Base-by-base conservation (phyloP, 352 stramenopile genomes). In the Globisporangium yorkense region DNA sequence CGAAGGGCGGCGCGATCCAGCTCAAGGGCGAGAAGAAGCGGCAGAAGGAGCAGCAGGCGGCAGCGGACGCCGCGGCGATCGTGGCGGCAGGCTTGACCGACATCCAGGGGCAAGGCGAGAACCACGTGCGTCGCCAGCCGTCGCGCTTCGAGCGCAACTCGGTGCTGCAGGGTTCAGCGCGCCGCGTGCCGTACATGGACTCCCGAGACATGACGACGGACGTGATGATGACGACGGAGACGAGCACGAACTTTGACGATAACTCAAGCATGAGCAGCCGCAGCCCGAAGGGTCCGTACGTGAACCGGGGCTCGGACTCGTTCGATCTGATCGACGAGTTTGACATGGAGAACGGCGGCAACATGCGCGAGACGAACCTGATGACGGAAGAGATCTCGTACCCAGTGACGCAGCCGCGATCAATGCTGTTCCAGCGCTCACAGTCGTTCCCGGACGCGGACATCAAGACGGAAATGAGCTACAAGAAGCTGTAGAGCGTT, bases 21-120 rank as follows among this genome's bases (percentile, higher is more conserved):
- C 84, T 90, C 50, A 94, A 94, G 74, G 74, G 66, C 24, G 85
- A 94, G 66, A 94, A 94, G 68, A 79, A 81, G 58, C 72, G 73
- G 12, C 75, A 92, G 59, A 68, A 80, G 51, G 70, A 82, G 37
- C 59, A 68, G 21, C 59, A 65, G 51, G 59, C 49, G 18, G 15
- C 31, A 20, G 63, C 43, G n/a, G 63, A 61, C 47, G 59, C 65
- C 5, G 61, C 67, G 9, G 59, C 57, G 31, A 64, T 64, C 29
- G 57, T 64, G 3, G 59, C 62, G 10, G 62, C 60, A 0, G 66
- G 48, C 0, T 27, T 64, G n/a, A 65, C 59, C 29, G 74, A 77
- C 49, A 47, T 65, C 9, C 55, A 51, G 45, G 52, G 59, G 5
- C 51, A 67, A 10, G 51, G 44, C 5, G 68, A 70, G 24, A 35